Base-by-base conservation (phyloP, 129 eudicot species). In the Lactuca saligna region DNA sequence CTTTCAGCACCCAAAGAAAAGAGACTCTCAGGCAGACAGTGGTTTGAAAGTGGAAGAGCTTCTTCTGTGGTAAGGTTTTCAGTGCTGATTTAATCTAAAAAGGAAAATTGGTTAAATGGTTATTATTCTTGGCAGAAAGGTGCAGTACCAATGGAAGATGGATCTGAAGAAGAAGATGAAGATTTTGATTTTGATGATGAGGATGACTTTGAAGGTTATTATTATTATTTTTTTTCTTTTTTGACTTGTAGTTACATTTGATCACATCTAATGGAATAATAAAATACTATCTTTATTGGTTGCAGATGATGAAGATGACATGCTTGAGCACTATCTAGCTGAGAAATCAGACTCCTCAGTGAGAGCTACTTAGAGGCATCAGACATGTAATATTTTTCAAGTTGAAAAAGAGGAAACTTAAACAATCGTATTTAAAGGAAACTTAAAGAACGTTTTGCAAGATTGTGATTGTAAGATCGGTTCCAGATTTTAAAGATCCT, bases 21-120 rank as follows among this genome's bases (percentile, higher is more conserved):
- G 86, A 92, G 72, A 78, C 82, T 92, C 4, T 68, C 84, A 14
- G 98, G 98, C 44, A 89, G 98, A 75, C 96, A 88, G 88, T 92
- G 98, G 98, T 92, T 92, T 83, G 98, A 92, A 86, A 92, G 82
- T 77, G 97, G 95, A 78, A 76, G 95, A 81, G 97, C 97, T 67
- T 32, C 81, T 68, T 57, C 74, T 57, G 80, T 57, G 71, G 96
- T 87, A 82, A 67, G 16, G 42, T 65, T 57, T 15, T 38, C 29
- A 14, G 29, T 25, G 29, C 29, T 25, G 38, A 3, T 35, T 35
- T 35, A 4, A 1, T 6, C 0, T 5, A 8, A 42, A 42, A 42
- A 42, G 49, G 12, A 12, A 42, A 42, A 42, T 42, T 2, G 3
- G 12, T 42, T 42, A 42, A 42, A 42, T 42, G 49, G 13, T 16